Percentiles rank a stretch among this genome's conserved stretches.
phyloP scores from a whole-genome alignment of 163 green algal genomes.

The Scenedesmus sp. region DNA sequence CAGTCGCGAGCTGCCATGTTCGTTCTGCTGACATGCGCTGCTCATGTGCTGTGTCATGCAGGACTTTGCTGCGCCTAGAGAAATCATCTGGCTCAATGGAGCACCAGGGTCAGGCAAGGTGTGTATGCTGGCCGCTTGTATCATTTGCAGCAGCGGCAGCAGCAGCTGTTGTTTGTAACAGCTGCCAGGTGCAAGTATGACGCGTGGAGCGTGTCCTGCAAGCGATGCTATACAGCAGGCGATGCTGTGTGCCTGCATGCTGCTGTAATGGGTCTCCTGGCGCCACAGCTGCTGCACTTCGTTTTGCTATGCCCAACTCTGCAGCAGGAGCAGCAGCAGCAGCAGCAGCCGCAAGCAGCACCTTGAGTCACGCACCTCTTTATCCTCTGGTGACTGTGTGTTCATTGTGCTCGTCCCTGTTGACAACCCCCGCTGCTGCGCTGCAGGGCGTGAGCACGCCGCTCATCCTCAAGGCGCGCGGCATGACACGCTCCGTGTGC shows the following conservation, averaged over 20 bases:
- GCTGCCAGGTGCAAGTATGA: background rate
- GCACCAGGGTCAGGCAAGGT: constrained; percentile 52
- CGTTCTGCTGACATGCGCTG: background rate
- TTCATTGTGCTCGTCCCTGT: too few relatives aligned
- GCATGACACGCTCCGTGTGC: constrained; percentile 33
- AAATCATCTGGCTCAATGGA: constrained; percentile 53
- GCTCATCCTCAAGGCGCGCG: constrained; percentile 38
- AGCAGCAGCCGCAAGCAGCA: background rate
- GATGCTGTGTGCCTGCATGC: background rate
- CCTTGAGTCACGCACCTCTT: background rate
- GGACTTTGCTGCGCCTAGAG: constrained; percentile 37
- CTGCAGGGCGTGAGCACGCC: constrained; percentile 48
- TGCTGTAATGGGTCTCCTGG: background rate
- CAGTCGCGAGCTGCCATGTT: background rate
- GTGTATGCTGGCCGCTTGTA: background rate
- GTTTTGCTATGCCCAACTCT: background rate
- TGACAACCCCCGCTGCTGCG: background rate
- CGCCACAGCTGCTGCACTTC: background rate
- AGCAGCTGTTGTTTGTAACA: background rate
- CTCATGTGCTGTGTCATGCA: background rate
- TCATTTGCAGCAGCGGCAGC: background rate
- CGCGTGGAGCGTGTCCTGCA: background rate
- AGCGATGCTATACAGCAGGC: background rate
- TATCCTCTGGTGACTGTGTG: too few relatives aligned
- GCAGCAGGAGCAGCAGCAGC: background rate